A percentile compares a stretch with the other conserved stretches of the same genome.
These are phyloP conservation scores for Yamadazyma sp. DNA, from an alignment of 1,139 yeast species.

Conservation along the genomic window DNA sequence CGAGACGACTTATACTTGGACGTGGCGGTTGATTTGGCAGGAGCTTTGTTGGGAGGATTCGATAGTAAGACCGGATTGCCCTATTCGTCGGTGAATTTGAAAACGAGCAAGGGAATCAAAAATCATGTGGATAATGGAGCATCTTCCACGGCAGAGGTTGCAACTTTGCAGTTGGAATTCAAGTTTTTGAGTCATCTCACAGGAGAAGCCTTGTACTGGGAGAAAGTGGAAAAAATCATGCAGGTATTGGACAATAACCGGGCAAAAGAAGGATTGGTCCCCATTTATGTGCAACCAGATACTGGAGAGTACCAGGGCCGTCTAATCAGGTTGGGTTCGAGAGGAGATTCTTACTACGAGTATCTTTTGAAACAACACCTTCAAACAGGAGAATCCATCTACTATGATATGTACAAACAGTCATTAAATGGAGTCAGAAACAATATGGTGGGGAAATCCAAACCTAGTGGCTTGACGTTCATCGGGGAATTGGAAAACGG, in stretches of 20 bases:
- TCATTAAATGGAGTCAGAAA: conserved; percentile 70
- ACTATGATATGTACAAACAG: conserved; percentile 73
- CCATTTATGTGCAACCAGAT: conserved; percentile 75
- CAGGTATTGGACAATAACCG: conserved; percentile 53
- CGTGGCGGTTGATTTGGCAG: conserved; percentile 75
- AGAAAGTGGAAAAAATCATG: conserved; percentile 72
- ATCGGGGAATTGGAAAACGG: conserved; percentile 82
- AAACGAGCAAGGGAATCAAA: conserved; percentile 57
- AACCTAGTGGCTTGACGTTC: conserved; percentile 63
- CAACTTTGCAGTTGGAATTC: conserved; percentile 86
- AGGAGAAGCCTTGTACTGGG: conserved; percentile 79
- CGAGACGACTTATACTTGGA: conserved; percentile 70
- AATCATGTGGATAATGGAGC: conserved; percentile 65
- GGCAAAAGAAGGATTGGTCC: conserved; percentile 77
- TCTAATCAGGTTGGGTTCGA: conserved; percentile 76
- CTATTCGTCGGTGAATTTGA: conserved; percentile 73
- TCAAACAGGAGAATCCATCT: conserved; percentile 67
- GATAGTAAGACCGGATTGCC: conserved; percentile 69
- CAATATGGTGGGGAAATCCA: conserved; percentile 59
- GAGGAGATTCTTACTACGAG: conserved; percentile 94
- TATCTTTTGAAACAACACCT: conserved; percentile 83
- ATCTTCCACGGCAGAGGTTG: conserved; percentile 85
- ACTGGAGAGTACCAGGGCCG: conserved; percentile 67
- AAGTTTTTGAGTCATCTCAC: conserved; percentile 80
- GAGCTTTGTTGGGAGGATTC: conserved; percentile 66